Percentiles rank a stretch among this genome's conserved stretches.
These are phyloP conservation scores for Endogone sp. DNA, from an alignment of 192 early-diverging fungal species.

Conservation along the genomic window DNA sequence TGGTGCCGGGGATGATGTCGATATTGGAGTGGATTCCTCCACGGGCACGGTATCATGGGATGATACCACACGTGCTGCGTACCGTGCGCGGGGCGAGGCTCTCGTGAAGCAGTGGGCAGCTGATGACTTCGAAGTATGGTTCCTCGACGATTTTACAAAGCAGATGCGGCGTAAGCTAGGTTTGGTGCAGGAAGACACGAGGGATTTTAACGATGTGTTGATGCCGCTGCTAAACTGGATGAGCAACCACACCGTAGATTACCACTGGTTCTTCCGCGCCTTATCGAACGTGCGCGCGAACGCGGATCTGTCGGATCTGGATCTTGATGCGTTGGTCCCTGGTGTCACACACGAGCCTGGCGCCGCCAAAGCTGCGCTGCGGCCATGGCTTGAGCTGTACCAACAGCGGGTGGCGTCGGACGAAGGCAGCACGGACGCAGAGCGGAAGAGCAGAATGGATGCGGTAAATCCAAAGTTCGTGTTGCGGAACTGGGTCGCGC, in stretches of 20 bases:
- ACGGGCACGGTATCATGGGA: background rate
- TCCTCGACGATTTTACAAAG: constrained; percentile 40
- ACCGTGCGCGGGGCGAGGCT: constrained; percentile 30
- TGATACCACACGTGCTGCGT: constrained; percentile 16
- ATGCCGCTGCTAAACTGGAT: constrained; percentile 69
- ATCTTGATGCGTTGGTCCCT: constrained; percentile 25
- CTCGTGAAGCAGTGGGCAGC: constrained; percentile 48
- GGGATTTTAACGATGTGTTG: constrained; percentile 50
- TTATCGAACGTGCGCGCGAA: constrained; percentile 42
- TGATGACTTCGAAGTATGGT: constrained; percentile 44
- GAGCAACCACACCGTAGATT: constrained; percentile 62
- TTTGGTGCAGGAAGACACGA: constrained; percentile 15
- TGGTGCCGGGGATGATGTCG: constrained; percentile 47
- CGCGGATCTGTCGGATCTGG: constrained; percentile 4
- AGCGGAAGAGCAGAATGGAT: constrained; percentile 56
- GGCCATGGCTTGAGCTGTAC: constrained; percentile 56
- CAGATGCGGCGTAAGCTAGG: constrained; percentile 68
- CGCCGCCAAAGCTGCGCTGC: constrained; percentile 26
- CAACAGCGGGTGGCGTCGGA: constrained; percentile 47
- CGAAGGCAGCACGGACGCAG: constrained; percentile 23
- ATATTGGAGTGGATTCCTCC: constrained; percentile 26
- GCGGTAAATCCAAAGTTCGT: constrained; percentile 71
- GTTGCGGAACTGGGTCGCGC: constrained; percentile 76
- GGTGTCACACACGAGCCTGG: background rate
- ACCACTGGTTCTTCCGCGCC: constrained; percentile 69